phyloP scores from a whole-genome alignment of 2,329 filamentous ascomycete genomes.

The Penicillium sp. region DNA sequence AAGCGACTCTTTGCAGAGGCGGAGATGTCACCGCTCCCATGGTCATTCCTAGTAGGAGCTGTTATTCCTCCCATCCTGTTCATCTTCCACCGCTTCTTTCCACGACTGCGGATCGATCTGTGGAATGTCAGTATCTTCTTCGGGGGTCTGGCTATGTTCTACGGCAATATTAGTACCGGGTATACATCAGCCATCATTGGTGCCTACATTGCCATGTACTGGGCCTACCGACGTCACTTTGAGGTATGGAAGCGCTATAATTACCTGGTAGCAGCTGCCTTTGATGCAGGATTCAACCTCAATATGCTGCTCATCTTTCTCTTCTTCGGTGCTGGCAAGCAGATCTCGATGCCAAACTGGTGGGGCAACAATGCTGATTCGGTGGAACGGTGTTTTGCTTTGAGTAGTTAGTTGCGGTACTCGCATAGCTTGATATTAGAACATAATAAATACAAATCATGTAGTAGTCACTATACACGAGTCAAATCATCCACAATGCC shows the following conservation, averaged over 20 bases:
- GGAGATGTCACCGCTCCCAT: slow-evolving; percentile 29
- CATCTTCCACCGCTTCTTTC: slow-evolving; percentile 50
- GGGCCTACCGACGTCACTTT: slow-evolving; percentile 53
- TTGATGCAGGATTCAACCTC: slow-evolving; percentile 59
- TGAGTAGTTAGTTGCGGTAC: slow-evolving; percentile 25
- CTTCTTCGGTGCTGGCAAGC: slow-evolving; percentile 54
- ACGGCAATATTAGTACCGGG: slow-evolving; percentile 58
- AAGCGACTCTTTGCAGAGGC: slow-evolving; percentile 26
- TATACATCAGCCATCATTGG: slow-evolving; percentile 55
- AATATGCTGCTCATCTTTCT: slow-evolving; percentile 59
- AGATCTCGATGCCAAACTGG: slow-evolving; percentile 58
- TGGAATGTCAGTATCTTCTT: slow-evolving; percentile 62
- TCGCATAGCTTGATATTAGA: neutral
- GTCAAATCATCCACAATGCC: neutral
- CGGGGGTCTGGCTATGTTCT: slow-evolving; percentile 52
- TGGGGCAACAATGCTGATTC: slow-evolving; percentile 55
- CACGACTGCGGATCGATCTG: slow-evolving; percentile 51
- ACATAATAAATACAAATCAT: neutral
- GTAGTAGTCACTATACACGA: neutral
- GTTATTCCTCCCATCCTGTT: slow-evolving; percentile 40
- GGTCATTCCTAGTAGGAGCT: slow-evolving; percentile 32
- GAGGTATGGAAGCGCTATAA: slow-evolving; percentile 57
- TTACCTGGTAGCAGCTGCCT: slow-evolving; percentile 57
- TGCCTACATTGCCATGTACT: slow-evolving; percentile 58
- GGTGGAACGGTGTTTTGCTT: slow-evolving; percentile 57